These are phyloP conservation scores for Cantharellus anzutake DNA, from an alignment of 768 basidiomycete genomes.

Conservation along the genomic window DNA sequence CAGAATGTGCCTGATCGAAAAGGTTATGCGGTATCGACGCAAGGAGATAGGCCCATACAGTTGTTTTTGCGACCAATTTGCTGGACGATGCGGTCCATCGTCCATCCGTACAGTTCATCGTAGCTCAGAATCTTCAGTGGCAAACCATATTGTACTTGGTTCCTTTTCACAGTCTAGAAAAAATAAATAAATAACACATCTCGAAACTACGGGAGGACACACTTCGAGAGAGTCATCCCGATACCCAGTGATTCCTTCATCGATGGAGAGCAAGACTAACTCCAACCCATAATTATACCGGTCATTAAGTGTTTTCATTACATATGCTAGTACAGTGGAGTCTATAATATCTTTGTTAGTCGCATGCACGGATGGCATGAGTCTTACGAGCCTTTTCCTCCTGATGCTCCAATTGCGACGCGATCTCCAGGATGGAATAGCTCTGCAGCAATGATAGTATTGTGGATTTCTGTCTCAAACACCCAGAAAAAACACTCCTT, in stretches of 20 bases:
- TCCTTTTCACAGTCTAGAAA: conserved; percentile 83
- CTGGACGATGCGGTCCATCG: conserved; percentile 93
- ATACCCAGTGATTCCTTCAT: conserved; percentile 97
- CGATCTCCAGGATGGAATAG: conserved; percentile 80
- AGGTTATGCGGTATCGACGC: neutral
- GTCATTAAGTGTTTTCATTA: conserved; percentile 90
- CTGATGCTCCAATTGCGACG: conserved; percentile 95
- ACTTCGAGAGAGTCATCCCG: conserved; percentile 70
- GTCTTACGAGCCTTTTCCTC: conserved; percentile 66
- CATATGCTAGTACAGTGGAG: conserved; percentile 92
- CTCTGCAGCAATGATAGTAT: conserved; percentile 68
- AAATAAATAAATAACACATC: conserved; percentile 3
- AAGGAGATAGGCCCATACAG: conserved; percentile 25
- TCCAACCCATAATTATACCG: conserved; percentile 85
- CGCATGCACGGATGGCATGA: neutral
- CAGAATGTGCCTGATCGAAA: conserved; percentile 55
- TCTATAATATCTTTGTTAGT: conserved; percentile 28
- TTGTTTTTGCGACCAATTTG: conserved; percentile 95
- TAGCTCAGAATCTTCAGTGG: conserved; percentile 94
- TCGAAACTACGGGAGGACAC: neutral
- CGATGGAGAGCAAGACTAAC: conserved; percentile 84
- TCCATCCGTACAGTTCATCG: conserved; percentile 96
- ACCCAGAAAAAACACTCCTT: conserved; percentile 91
- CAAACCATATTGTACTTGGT: conserved; percentile 86
- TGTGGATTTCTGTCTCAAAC: conserved; percentile 96